phyloP scores from a whole-genome alignment of 2,329 filamentous ascomycete genomes.

The Myrmaecium sp. region DNA sequence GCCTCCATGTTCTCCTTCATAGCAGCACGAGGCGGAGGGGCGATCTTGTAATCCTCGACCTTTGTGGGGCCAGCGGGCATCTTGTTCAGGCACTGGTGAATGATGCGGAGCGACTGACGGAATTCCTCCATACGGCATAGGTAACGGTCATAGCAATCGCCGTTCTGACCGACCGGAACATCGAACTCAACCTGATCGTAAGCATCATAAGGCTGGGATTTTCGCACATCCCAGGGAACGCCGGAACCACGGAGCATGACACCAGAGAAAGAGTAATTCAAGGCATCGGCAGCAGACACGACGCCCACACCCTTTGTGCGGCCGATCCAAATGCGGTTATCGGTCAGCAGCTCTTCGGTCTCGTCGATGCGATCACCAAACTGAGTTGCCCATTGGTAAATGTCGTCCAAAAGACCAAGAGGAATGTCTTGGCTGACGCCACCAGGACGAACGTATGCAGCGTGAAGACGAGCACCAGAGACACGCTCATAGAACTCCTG shows the following conservation, averaged over 20 bases:
- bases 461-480: slow-evolving; percentile 90
- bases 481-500: slow-evolving; percentile 99
- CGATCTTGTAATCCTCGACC: slow-evolving; percentile 97
- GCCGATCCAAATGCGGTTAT: slow-evolving; percentile 98
- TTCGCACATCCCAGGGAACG: slow-evolving; percentile 90
- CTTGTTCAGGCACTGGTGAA: slow-evolving; percentile 97
- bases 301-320: slow-evolving; percentile 84
- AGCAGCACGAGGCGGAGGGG: slow-evolving; percentile 81
- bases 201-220: slow-evolving; percentile 92
- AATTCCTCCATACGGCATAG: slow-evolving; percentile 99
- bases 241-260: slow-evolving; percentile 97
- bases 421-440: slow-evolving; percentile 94
- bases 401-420: slow-evolving; percentile 86
- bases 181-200: slow-evolving; percentile 98
- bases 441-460: slow-evolving; percentile 89
- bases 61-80: slow-evolving; percentile 91
- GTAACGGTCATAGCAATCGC: slow-evolving; percentile 98
- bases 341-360: slow-evolving; percentile 94
- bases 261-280: slow-evolving; percentile 92
- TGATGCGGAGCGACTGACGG: slow-evolving; percentile 92
- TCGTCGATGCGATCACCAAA: slow-evolving; percentile 98
- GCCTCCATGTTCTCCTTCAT: slow-evolving; percentile 99
- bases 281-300: slow-evolving; percentile 77
- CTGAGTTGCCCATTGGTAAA: slow-evolving; percentile 99
- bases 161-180: slow-evolving; percentile 87